Evolutionary conservation across 2,329 filamentous ascomycete genomes (phyloP), one percentile per base, ranked within the genome.

Genomic region (Fusarium haematococcum): DNA sequence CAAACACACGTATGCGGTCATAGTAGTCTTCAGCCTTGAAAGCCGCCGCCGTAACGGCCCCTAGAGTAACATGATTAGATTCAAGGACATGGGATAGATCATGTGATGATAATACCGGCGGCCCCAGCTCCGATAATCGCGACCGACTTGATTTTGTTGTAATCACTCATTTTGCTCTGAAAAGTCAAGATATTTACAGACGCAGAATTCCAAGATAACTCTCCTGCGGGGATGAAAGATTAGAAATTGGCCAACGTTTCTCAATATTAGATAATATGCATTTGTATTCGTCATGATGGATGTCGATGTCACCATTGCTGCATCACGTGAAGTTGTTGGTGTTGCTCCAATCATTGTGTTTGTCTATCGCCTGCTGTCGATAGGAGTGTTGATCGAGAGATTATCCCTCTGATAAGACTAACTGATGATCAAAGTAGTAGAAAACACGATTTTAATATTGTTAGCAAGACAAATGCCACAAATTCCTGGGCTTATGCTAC

Each of bases 41-140:
- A 2, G 86, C 85, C 0, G 86, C 85, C 0, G 86, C 86, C 0
- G 87, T 84, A 2, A 85, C 79, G 3, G 86, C 84, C n/a, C 87
- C 87, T 88, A 2, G 0, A 20, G 10, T 10, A 2, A 30, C 4
- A 18, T 16, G 7, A n/a, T 70, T 10, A 57, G 25, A 13, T 4
- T 1, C 13, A 5, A 3, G 2, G 5, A 10, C 25, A 4, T 1
- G 8, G 2, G 1, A 35, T 7, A 10, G 14, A 20, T 7, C 35
- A 23, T 11, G 13, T 4, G 20, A 7, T 1, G 2, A 5, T 45
- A n/a, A 23, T 72, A 78, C 76, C 76, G 14, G 74, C 65, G 32
- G 76, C 76, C 11, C 75, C 76, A 16, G 76, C 76, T 37, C 75
- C 76, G 18, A 78, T 66, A 6, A 78, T 58, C 0, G 76, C 76